Evolutionary conservation across 2,329 filamentous ascomycete species (phyloP), one percentile per base, ranked within the genome.

Genomic region (Phaeosphaeriaceae sp.): DNA sequence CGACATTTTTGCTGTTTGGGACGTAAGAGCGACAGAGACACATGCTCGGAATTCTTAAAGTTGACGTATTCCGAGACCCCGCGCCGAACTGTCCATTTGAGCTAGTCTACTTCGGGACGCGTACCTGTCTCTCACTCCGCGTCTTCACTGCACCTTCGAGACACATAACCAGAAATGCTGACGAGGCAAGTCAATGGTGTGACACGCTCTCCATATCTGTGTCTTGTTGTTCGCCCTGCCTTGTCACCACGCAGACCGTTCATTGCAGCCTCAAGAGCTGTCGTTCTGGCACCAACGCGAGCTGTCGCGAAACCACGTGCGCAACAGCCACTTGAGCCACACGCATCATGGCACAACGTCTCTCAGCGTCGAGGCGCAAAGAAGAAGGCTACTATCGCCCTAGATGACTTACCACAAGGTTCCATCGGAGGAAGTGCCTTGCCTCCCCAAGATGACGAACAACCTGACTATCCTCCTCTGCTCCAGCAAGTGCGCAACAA

Each of bases 401-500:
- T 74, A 19, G 70, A 74, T 40, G 80, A 85, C 24, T 76, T 88
- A 27, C 85, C 84, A 5, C 87, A 89, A 72, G 86, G 87, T 4
- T 71, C 78, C 4, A 73, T 89, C 42, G 77, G 82, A 45, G 63
- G 79, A 25, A 69, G 77, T 21, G 74, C 82, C 7, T 69, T 81
- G 54, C 67, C 67, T 17, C 74, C 79, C 33, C 74, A 77, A 50
- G 74, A 80, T 45, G 79, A 84, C 54, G 79, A 84, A 53, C 77
- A 79, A 31, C 84, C 84, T 20, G 82, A 82, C 58, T 97, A 97
- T 76, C 93, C 95, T 17, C 91, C 92, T n/a, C 91, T 98, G 48
- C 82, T 98, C 57, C 87, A 92, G 72, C 93, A 97, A 75, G 94
- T 92, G 25, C 87, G 88, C 56, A 91, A 89, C 66, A 96, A 97